phyloP scores from a whole-genome alignment of 441 rosid genomes.

The Sinapis alba region DNA sequence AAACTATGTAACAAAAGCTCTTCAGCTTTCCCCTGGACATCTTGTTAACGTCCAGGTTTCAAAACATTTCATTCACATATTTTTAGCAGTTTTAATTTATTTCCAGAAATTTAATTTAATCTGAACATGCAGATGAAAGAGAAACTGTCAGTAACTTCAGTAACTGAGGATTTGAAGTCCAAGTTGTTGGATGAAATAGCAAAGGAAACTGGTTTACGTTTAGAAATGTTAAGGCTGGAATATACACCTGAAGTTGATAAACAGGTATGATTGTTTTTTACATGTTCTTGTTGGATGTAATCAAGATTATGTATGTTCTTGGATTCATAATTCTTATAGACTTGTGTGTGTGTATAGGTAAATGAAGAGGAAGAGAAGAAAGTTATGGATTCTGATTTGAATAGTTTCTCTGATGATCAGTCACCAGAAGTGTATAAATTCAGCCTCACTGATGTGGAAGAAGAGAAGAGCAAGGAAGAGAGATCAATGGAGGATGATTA shows the following conservation, averaged over 20 bases:
- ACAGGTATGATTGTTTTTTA: neutral
- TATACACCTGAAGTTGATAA: constrained; percentile 38
- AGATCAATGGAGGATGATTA: constrained; percentile 22
- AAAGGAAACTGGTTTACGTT: constrained; percentile 43
- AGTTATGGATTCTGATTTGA: neutral
- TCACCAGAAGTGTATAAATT: constrained; percentile 22
- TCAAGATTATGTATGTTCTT: neutral
- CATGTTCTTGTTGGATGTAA: neutral
- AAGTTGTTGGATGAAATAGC: constrained; percentile 60
- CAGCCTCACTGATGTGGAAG: constrained; percentile 20
- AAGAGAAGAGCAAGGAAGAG: constrained; percentile 25
- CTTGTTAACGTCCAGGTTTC: constrained; percentile 77
- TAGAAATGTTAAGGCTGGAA: constrained; percentile 59
- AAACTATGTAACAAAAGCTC: constrained; percentile 48
- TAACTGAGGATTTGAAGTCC: constrained; percentile 56
- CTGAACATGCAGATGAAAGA: constrained; percentile 53
- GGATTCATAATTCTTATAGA: neutral
- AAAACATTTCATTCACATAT: neutral
- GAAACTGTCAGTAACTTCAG: constrained; percentile 46
- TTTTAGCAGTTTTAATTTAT: neutral
- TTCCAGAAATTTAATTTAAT: neutral
- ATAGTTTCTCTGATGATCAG: neutral
- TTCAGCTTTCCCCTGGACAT: constrained; percentile 65
- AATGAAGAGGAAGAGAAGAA: constrained; percentile 34
- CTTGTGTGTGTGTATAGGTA: constrained; percentile 15